A percentile compares a stretch with the other conserved stretches of the same genome.
phyloP scores from a whole-genome alignment of 768 basidiomycete species.

The Phlegmacium glaucopus region DNA sequence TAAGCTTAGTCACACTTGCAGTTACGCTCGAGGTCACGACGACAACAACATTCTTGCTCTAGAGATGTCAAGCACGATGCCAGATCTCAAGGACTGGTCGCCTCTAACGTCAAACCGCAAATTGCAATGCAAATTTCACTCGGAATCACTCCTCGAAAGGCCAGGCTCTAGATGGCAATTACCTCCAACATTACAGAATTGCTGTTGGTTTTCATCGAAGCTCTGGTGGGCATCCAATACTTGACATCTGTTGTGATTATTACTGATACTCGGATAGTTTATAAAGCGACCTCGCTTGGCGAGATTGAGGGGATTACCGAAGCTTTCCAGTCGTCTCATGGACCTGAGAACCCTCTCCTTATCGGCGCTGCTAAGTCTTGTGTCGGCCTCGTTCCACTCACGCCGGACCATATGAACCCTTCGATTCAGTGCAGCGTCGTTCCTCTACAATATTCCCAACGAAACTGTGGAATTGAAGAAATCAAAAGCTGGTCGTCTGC shows the following conservation, averaged over 20 bases:
- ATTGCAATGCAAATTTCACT: constrained; percentile 29
- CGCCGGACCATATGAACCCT: constrained; percentile 27
- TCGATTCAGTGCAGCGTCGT: constrained; percentile 27
- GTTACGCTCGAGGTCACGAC: no score
- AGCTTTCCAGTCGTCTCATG: constrained; percentile 29
- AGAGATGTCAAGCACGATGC: constrained; percentile 32
- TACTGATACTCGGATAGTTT: neutral
- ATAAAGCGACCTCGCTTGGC: constrained; percentile 29
- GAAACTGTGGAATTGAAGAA: constrained; percentile 16
- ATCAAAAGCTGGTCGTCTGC: constrained; percentile 14
- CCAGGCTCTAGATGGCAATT: constrained; percentile 18
- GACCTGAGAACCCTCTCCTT: constrained; percentile 25
- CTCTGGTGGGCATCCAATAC: constrained; percentile 26
- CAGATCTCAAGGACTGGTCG: constrained; percentile 32
- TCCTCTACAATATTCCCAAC: constrained; percentile 28
- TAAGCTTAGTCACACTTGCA: no score
- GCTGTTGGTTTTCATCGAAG: constrained; percentile 28
- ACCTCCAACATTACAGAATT: neutral
- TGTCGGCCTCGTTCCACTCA: constrained; percentile 29
- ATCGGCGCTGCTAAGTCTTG: constrained; percentile 31
- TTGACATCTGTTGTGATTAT: neutral
- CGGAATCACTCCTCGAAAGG: constrained; percentile 25
- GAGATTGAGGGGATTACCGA: constrained; percentile 35
- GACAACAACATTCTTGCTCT: constrained; percentile 30
- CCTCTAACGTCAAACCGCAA: constrained; percentile 30